Base-by-base conservation (phyloP, 1,284 basidiomycete species). In the Gomphus bonarii region DNA sequence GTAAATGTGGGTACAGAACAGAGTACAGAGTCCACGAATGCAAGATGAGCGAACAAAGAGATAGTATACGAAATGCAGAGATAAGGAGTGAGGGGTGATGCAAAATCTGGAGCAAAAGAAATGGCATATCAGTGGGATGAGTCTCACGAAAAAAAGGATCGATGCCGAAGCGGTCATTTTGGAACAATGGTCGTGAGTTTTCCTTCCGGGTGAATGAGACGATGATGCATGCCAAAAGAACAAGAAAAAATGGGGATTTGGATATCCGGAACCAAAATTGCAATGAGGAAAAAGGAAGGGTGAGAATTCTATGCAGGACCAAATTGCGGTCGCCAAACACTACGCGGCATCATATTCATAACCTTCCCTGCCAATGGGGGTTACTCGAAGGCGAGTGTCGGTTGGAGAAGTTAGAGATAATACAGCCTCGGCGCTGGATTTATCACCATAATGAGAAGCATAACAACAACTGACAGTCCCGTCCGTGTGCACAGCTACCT, bases 1-100 rank as follows among this genome's bases (percentile, higher is more conserved):
- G 52, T 20, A 40, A 36, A n/a, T 53, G 43, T 58, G 42, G 25
- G 57, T 58, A 58, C 51, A 54, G 14, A 42, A 54, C 9, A 25
- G 33, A 35, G 43, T 58, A 54, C 57, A 54, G 22, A 31, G 51
- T 47, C 50, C 52, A 47, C 47, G 40, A 12, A 53, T 47, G 51
- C 30, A 58, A 48, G 46, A 54, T 54, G 47, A 33, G 30, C 33
- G 22, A 31, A 58, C 14, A 40, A 16, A 48, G 18, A 33, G 51
- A 44, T 33, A 31, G 33, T 47, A 46, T 11, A 47, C 50, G 25
- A 54, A 53, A 54, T 25, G 50, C 30, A 31, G 38, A 10, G 30
- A 54, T 20, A 31, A 35, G 31, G 35, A 18, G 28, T 44, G 44
- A 22, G 38, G 30, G n/a, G 35, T 1, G 28, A 38, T 53, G 56